A percentile compares a stretch with the other conserved stretches of the same genome.
Conservation (phyloP, 768 basidiomycete genomes). For the Auriscalpium orientale region DNA sequence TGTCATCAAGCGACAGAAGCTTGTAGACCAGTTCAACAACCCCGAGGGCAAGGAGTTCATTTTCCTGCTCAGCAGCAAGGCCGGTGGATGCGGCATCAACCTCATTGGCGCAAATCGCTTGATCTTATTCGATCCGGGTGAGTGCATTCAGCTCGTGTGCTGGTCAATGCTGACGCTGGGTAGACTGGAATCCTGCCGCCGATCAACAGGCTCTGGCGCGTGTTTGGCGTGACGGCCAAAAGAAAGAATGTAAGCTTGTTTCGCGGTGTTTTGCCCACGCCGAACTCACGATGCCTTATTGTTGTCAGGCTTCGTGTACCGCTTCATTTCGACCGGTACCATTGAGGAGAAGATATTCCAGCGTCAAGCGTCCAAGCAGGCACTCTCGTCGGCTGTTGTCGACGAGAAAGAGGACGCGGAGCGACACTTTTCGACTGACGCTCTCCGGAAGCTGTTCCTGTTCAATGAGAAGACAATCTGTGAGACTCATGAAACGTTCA, state of each 20-base stretch:
- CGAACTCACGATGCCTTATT: too few species aligned
- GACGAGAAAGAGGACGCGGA: constrained; percentile 95
- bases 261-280: too few species aligned
- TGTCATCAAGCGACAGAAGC: constrained; percentile 86
- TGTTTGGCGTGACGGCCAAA: constrained; percentile 99
- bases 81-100: constrained; percentile 95
- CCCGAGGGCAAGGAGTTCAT: constrained; percentile 91
- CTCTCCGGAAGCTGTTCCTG: constrained; percentile 82
- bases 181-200: constrained; percentile 97
- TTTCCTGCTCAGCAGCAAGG: constrained; percentile 91
- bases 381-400: constrained; percentile 95
- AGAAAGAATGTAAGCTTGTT: constrained; percentile 83
- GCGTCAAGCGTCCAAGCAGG: constrained; percentile 92
- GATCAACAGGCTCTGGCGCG: constrained; percentile 98
- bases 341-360: constrained; percentile 99
- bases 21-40: constrained; percentile 94
- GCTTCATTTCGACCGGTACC: constrained; percentile 94
- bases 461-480: constrained; percentile 83
- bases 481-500: constrained; percentile 98
- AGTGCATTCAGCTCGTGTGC: constrained; percentile 9
- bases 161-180: not conserved
- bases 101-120: constrained; percentile 92
- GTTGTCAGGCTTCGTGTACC: constrained; percentile 84
- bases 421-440: constrained; percentile 88
- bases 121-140: constrained; percentile 93